Evolutionary conservation across 352 stramenopile species (phyloP).

Genomic region (Pythium guiyangense): DNA sequence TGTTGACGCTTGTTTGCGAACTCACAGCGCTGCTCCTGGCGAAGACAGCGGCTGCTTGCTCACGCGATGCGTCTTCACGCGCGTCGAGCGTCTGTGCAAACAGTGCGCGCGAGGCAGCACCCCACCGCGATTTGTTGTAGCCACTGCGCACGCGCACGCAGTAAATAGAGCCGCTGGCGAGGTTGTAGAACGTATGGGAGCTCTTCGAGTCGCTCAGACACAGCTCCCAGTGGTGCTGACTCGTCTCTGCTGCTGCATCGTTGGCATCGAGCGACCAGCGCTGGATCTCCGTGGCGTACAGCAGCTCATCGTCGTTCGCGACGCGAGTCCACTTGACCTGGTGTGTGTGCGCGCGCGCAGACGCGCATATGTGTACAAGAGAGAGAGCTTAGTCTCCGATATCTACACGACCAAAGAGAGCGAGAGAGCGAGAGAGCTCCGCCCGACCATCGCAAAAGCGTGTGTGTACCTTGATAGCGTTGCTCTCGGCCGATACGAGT

Average conservation of each 20-base stretch:
- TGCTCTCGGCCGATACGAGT: conserved; percentile 13
- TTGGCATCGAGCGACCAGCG: conserved; percentile 3
- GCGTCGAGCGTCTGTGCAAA: conserved; percentile 11
- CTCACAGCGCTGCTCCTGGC: too few species aligned
- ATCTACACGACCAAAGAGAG: too few species aligned
- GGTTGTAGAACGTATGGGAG: conserved; percentile 24
- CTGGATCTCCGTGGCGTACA: conserved; percentile 29
- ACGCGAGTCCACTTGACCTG: conserved; percentile 30
- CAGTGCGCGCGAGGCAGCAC: conserved; percentile 17
- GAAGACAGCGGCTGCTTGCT: not conserved
- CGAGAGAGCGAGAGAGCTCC: not conserved
- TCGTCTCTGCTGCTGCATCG: not conserved
- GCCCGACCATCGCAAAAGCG: not conserved
- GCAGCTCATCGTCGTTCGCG: conserved; percentile 15
- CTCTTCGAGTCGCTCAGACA: conserved; percentile 16
- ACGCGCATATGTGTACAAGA: not conserved
- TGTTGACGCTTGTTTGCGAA: too few species aligned
- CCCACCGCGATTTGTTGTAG: conserved; percentile 18
- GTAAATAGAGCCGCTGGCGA: conserved; percentile 17
- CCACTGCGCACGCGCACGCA: conserved; percentile 28
- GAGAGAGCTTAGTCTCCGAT: too few species aligned
- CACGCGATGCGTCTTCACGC: not conserved
- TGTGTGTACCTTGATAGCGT: conserved; percentile 27
- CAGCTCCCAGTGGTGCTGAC: conserved; percentile 18
- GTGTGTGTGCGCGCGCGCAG: not conserved